phyloP scores from a whole-genome alignment of 441 rosid genomes.

The Bocquillonia castaneifolia region DNA sequence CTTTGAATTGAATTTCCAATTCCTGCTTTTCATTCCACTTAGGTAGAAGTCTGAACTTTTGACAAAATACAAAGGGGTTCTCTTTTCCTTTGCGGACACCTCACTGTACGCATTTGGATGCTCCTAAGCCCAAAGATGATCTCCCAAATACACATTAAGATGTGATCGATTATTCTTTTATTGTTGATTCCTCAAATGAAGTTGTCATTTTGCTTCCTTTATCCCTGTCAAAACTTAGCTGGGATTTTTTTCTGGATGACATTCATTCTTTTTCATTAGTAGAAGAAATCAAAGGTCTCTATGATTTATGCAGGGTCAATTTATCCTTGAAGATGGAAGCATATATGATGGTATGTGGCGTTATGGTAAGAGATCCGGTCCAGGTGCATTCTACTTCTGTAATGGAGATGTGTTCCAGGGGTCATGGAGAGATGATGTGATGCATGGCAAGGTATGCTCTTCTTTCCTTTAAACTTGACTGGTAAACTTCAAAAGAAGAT shows the following conservation, averaged over 20 bases:
- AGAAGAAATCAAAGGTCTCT: constrained; percentile 14
- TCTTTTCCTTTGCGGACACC: too few relatives aligned
- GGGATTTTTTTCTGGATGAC: constrained; percentile 17
- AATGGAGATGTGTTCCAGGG: constrained; percentile 98
- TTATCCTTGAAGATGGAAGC: constrained; percentile 75
- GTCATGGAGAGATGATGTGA: constrained; percentile 88
- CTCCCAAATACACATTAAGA: too few relatives aligned
- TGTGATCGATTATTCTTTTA: too few relatives aligned
- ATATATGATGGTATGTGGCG: constrained; percentile 95
- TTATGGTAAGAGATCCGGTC: constrained; percentile 84
- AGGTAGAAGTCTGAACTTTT: too few relatives aligned
- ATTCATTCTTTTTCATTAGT: constrained; percentile 15
- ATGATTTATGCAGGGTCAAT: constrained; percentile 57
- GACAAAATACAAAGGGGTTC: too few relatives aligned
- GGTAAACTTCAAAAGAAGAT: not conserved
- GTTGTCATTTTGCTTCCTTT: too few relatives aligned
- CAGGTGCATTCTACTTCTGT: constrained; percentile 80
- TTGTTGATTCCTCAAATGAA: too few relatives aligned
- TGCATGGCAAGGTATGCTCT: constrained; percentile 84
- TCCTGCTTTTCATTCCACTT: too few relatives aligned
- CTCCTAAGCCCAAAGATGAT: too few relatives aligned
- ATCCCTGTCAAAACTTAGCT: too few relatives aligned
- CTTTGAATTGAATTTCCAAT: too few relatives aligned
- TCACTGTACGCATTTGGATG: too few relatives aligned
- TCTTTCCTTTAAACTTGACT: constrained; percentile 10